Base-by-base conservation (phyloP, 2,329 filamentous ascomycete species). In the Colletotrichum cereale region DNA sequence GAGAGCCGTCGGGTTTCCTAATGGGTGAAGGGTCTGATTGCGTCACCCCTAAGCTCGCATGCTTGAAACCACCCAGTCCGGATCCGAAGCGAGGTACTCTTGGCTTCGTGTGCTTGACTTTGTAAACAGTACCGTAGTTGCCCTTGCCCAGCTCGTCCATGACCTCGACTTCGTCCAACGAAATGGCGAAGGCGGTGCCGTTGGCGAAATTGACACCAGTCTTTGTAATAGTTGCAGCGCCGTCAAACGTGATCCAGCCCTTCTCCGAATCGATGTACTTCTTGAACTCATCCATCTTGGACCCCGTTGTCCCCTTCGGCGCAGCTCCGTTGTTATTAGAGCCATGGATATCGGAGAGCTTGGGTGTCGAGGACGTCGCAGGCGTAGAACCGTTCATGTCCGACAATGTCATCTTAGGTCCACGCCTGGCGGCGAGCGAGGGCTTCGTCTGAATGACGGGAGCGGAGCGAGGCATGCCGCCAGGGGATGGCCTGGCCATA, bases 71-170 rank as follows among this genome's bases (percentile, higher is more conserved):
- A 40, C 85, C 85, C 24, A 91, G 80, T 31, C 90, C 89, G 62
- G 86, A 85, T 1, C 90, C 88, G 72, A 91, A 90, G 44, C 89
- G 85, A 0, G 88, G 88, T 24, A 84, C 81, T 62, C 83, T 82
- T 16, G 87, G 87, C 77, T 94, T 91, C 67, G 93, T 90, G 82
- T 99, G 96, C 76, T 92, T 90, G 68, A 98, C 96, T 81, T 96
- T 98, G 87, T 97, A 98, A 5, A 99, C 96, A 1, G 96, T 98
- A 72, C 96, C 96, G 77, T 99, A 99, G 80, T 99, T 99, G 50
- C 96, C 96, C 82, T 98, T 99, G 57, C 96, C 96, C 16, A 99
- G 85, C 84, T 99, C 96, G 73, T 96, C 94, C 69, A 98, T 80
- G 1, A 94, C 96, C 77, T 98, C 94, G 7, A 99, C 93, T 80